Evolutionary conservation across 2,329 filamentous ascomycete species (phyloP).

Genomic region (Fusarium albosuccineum): DNA sequence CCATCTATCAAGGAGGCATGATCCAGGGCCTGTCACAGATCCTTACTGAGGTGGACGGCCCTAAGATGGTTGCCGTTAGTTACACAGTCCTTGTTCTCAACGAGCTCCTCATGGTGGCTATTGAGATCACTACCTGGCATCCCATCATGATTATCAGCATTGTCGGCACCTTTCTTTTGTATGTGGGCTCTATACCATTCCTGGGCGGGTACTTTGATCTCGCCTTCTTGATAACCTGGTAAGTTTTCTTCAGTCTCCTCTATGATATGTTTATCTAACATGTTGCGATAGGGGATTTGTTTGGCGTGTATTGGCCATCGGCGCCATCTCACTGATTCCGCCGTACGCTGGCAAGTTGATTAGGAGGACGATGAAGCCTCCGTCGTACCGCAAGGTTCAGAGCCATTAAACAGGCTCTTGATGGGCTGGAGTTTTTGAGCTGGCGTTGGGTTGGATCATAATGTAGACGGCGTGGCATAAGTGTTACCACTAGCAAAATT

Average conservation of each 20-base stretch:
- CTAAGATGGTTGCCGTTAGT: conserved; percentile 86
- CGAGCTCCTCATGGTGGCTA: conserved; percentile 96
- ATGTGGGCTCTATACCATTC: conserved; percentile 86
- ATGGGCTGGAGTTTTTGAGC: conserved; percentile 24
- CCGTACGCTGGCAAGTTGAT: conserved; percentile 91
- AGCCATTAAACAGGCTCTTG: conserved; percentile 62
- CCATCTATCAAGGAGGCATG: conserved; percentile 93
- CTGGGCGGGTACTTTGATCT: conserved; percentile 92
- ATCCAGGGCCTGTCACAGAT: conserved; percentile 96
- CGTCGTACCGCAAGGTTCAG: conserved; percentile 94
- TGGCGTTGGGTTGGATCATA: conserved; percentile 43
- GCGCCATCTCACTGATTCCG: conserved; percentile 83
- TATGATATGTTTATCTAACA: conserved; percentile 24
- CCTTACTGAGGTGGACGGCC: conserved; percentile 80
- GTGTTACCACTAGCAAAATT: conserved; percentile 28
- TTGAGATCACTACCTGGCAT: conserved; percentile 98
- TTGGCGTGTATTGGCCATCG: conserved; percentile 88
- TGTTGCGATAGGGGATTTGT: conserved; percentile 76
- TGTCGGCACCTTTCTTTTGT: conserved; percentile 85
- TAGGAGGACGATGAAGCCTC: conserved; percentile 86
- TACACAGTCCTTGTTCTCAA: conserved; percentile 95
- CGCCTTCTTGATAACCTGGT: conserved; percentile 78
- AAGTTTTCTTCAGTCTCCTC: conserved; percentile 48
- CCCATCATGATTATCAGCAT: conserved; percentile 89
- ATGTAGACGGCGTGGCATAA: conserved; percentile 30